These are phyloP conservation scores for Claviceps quebecensis DNA, from an alignment of 2,329 filamentous ascomycete genomes.

Conservation along the genomic window DNA sequence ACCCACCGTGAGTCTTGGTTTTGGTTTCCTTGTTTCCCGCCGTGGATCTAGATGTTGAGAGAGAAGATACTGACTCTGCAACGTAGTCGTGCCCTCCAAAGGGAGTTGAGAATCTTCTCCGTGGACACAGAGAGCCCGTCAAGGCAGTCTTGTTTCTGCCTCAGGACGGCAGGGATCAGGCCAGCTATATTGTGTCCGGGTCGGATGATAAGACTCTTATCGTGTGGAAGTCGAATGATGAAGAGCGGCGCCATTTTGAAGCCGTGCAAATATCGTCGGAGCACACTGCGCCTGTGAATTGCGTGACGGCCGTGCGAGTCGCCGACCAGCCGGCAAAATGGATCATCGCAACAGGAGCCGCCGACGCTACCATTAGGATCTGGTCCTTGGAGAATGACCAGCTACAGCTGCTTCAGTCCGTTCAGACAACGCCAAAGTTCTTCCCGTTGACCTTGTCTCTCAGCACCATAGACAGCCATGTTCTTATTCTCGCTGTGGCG, in stretches of 20 bases:
- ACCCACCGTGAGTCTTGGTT: conserved; percentile 46
- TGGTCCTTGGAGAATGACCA: conserved; percentile 50
- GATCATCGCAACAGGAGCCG: conserved; percentile 63
- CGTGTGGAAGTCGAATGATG: conserved; percentile 44
- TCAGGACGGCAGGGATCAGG: conserved; percentile 25
- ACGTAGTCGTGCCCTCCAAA: conserved; percentile 21
- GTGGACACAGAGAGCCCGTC: conserved; percentile 65
- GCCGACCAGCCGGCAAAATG: conserved; percentile 17
- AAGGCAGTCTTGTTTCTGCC: conserved; percentile 73
- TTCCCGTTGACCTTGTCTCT: conserved; percentile 71
- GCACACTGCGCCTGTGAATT: conserved; percentile 67
- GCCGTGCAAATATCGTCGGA: conserved; percentile 40
- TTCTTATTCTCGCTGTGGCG: conserved; percentile 63
- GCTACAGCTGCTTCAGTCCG: conserved; percentile 49
- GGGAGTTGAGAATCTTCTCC: conserved; percentile 55
- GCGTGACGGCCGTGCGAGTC: conserved; percentile 33
- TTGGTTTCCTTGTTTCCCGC: background rate
- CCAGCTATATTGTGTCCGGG: conserved; percentile 57
- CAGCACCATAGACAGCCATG: conserved; percentile 38
- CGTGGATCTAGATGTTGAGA: background rate
- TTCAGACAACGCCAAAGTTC: conserved; percentile 61
- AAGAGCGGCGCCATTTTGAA: conserved; percentile 16
- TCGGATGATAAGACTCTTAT: conserved; percentile 67
- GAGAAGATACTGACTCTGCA: background rate
- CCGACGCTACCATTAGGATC: conserved; percentile 57